phyloP scores from a whole-genome alignment of 139 green algal genomes.

The Trebouxia sp. region DNA sequence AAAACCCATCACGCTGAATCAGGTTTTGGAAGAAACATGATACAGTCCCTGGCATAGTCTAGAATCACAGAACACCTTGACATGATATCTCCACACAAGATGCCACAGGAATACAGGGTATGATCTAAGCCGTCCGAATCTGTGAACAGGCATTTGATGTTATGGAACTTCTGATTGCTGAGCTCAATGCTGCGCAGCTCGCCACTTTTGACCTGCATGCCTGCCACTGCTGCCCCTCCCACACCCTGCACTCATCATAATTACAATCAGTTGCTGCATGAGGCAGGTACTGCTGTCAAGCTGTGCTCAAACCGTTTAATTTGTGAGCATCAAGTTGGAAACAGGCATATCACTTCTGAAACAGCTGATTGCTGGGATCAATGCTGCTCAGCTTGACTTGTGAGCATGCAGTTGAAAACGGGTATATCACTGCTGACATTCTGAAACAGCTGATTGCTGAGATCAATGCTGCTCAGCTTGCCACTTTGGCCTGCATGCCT shows the following conservation, averaged over 20 bases:
- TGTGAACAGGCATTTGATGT: conserved; percentile 24
- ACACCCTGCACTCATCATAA: conserved; percentile 4
- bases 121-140: conserved; percentile 8
- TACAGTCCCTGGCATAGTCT: conserved; percentile 31
- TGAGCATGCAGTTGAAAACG: too few relatives aligned
- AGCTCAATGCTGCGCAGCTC: conserved; percentile 15
- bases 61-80: conserved; percentile 27
- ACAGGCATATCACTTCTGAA: too few relatives aligned
- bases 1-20: neutral
- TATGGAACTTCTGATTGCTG: conserved; percentile 3
- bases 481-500: neutral
- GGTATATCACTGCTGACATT: too few relatives aligned
- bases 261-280: too few relatives aligned
- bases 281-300: too few relatives aligned
- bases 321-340: too few relatives aligned
- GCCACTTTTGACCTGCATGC: neutral
- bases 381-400: neutral
- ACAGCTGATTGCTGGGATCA: neutral
- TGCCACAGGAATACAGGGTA: conserved; percentile 44
- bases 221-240: neutral
- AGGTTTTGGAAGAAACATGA: conserved; percentile 33
- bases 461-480: neutral
- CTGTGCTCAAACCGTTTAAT: too few relatives aligned
- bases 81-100: conserved; percentile 49
- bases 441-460: neutral